Conservation (phyloP, 805 yeast species). For the Suhomyces emberorum region DNA sequence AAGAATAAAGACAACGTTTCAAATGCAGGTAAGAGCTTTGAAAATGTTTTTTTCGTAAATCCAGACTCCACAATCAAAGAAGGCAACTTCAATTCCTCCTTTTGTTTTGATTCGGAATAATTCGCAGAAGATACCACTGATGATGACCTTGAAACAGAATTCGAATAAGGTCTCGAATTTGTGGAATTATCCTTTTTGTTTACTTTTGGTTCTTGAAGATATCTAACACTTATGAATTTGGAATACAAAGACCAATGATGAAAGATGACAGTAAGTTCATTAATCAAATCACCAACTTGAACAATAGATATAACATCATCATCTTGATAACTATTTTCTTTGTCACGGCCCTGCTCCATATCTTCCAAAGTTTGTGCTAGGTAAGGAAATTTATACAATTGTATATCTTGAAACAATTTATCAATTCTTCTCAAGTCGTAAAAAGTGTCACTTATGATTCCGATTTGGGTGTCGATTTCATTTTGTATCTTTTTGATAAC, state of each 20-base stretch:
- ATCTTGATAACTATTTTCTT: constrained; percentile 16
- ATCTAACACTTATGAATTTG: constrained; percentile 66
- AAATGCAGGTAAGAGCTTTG: constrained; percentile 57
- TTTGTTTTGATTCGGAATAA: constrained; percentile 1
- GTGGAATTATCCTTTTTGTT: not conserved
- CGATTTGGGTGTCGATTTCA: constrained; percentile 92
- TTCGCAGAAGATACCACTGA: not conserved
- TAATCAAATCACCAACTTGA: constrained; percentile 61
- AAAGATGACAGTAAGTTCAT: constrained; percentile 72
- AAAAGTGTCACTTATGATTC: constrained; percentile 81
- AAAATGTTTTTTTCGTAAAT: constrained; percentile 53
- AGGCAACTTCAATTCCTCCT: constrained; percentile 41
- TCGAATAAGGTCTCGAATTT: no score
- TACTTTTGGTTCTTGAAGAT: constrained; percentile 32
- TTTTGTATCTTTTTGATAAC: constrained; percentile 74
- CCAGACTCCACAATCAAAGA: constrained; percentile 50
- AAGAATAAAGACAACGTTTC: constrained; percentile 64
- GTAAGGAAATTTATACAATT: constrained; percentile 41
- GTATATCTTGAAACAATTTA: constrained; percentile 52
- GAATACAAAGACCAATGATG: constrained; percentile 84
- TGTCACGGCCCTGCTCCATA: constrained; percentile 5
- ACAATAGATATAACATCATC: constrained; percentile 49
- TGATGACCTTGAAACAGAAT: not conserved
- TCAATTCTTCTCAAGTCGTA: constrained; percentile 67
- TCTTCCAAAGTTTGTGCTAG: constrained; percentile 16